phyloP scores from a whole-genome alignment of 2,329 filamentous ascomycete species.

The Rhexocercosporidium sp. region DNA sequence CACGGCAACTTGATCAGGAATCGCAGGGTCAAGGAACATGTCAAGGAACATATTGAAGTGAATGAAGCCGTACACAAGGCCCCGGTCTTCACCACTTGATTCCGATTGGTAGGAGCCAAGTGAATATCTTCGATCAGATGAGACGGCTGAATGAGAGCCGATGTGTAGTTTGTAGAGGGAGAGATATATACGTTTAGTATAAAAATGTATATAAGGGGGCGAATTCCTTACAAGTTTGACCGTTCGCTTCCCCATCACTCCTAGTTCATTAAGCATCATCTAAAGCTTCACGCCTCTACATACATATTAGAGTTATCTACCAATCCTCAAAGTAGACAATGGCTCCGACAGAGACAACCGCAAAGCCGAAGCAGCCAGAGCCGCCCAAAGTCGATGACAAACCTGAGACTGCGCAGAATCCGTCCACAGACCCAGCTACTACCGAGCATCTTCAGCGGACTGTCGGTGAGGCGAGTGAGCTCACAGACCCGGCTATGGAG shows the following conservation, averaged over 20 bases:
- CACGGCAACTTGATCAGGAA: constrained; percentile 14
- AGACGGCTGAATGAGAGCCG: constrained; percentile 1
- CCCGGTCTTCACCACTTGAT: neutral
- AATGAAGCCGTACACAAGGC: constrained; percentile 1
- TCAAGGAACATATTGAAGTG: neutral
- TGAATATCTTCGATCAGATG: constrained; percentile 1
- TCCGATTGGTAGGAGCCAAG: neutral
- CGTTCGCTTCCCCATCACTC: neutral
- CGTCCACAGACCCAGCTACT: constrained; percentile 11
- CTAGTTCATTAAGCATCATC: neutral
- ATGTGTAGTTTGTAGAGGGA: constrained; percentile 1
- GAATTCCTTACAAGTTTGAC: constrained; percentile 4
- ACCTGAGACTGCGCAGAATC: neutral
- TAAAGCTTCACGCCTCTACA: constrained; percentile 1
- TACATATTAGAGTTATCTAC: constrained; percentile 4
- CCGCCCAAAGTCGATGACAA: neutral
- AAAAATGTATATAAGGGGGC: constrained; percentile 12
- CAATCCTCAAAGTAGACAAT: neutral
- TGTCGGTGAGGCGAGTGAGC: constrained; percentile 13
- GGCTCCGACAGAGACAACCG: neutral
- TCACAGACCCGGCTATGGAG: constrained; percentile 22
- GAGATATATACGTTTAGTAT: neutral
- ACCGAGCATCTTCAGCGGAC: constrained; percentile 18
- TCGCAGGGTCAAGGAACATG: constrained; percentile 12
- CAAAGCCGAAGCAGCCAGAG: constrained; percentile 5